Evolutionary conservation across 208 protist species (phyloP).

Genomic region (Phytomonas sp.): DNA sequence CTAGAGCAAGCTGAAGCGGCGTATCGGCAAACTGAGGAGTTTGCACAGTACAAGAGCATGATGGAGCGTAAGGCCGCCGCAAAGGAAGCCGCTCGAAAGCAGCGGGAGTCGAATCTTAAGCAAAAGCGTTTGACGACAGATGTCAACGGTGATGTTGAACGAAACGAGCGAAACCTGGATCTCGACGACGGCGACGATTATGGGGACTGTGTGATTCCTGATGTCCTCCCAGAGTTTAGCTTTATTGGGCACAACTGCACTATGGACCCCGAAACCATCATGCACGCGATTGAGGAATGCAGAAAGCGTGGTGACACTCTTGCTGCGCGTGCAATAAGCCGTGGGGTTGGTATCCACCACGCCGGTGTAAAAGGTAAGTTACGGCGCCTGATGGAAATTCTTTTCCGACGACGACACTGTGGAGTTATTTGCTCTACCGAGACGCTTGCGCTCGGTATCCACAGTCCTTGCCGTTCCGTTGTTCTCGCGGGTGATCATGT

Average conservation of each 20-base stretch:
- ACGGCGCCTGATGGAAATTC: slow-evolving; percentile 80
- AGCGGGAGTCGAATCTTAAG: slow-evolving; percentile 71
- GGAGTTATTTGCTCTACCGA: slow-evolving; percentile 91
- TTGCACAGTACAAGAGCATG: slow-evolving; percentile 51
- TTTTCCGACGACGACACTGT: slow-evolving; percentile 88
- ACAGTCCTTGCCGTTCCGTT: slow-evolving; percentile 93
- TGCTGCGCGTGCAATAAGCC: slow-evolving; percentile 56
- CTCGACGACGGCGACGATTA: slow-evolving; percentile 24
- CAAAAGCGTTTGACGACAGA: slow-evolving; percentile 62
- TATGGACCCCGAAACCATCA: slow-evolving; percentile 32
- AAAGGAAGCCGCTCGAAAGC: slow-evolving; percentile 40
- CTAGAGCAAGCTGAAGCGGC: slow-evolving; percentile 71
- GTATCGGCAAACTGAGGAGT: slow-evolving; percentile 85
- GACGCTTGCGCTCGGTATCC: slow-evolving; percentile 93
- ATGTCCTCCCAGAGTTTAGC: slow-evolving; percentile 84
- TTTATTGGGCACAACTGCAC: slow-evolving; percentile 62
- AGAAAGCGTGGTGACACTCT: slow-evolving; percentile 61
- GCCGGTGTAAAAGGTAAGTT: slow-evolving; percentile 84
- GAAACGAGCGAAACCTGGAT: slow-evolving; percentile 40
- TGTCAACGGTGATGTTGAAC: slow-evolving; percentile 63
- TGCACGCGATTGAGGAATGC: slow-evolving; percentile 51
- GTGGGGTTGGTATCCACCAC: slow-evolving; percentile 92
- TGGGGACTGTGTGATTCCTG: slow-evolving; percentile 59
- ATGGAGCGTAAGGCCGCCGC: slow-evolving; percentile 63
- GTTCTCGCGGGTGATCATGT: slow-evolving; percentile 90